Base-by-base conservation (phyloP, 106 monocot genomes). In the Chionographis japonica region DNA sequence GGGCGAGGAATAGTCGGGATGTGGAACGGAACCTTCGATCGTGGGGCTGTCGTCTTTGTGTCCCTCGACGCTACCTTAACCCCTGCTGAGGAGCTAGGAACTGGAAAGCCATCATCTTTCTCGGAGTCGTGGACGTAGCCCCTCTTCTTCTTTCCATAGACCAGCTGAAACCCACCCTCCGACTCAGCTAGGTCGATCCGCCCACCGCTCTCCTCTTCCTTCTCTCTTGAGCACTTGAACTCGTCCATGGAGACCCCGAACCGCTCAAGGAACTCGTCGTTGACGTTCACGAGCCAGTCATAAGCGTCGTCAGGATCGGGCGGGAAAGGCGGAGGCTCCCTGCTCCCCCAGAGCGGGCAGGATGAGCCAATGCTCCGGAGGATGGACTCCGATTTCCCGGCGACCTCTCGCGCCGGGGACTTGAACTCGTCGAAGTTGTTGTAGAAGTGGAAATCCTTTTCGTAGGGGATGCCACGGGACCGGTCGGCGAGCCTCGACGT, bases 131-230 rank as follows among this genome's bases (percentile, higher is more conserved):
- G 58, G 6, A 9, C n/a, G 6, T 13, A 19, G 58, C 14, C 68
- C 74, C 76, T 92, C 72, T 87, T 87, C 56, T 89, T 98, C 81
- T 80, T 98, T 56, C 82, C 80, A 6, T 53, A 16, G 11, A 98
- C 98, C 52, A 98, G 4, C 73, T 90, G 83, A 65, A 93, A 93
- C 50, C 98, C 98, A n/a, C 68, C 79, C 27, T 74, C 79, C 60
- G 57, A 54, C 4, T 70, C 79, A 57, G 50, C 68, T 57, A 39
- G 11, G 46, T 3, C 27, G 12, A 7, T 37, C 19, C 38, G 60
- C 37, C 42, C 56, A 0, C 59, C 78, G 8, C 14, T 68, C 52
- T 54, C 79, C 75, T 90, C 87, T 65, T 84, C 78, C 60, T 79
- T 79, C 78, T 65, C 78, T 55, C 89, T 74, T 64, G n/a, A 16